Conservation (phyloP, 768 basidiomycete genomes). For the Collybiopsis confluens region DNA sequence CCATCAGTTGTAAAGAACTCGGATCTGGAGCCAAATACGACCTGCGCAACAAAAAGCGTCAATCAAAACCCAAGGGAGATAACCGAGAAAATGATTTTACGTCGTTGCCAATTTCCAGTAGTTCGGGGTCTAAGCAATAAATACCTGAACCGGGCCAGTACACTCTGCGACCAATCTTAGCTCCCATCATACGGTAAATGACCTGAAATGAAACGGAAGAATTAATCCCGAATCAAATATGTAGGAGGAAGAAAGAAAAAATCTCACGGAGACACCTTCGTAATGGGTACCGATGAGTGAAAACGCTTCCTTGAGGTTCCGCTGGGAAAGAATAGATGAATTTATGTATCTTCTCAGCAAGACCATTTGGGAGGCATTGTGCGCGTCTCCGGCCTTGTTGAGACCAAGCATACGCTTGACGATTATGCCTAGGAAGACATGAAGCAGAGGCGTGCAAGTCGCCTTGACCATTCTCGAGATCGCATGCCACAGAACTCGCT, state of each 20-base stretch:
- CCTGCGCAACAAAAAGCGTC: neutral
- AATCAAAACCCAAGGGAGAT: too few species aligned
- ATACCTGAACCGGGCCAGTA: slow-evolving; percentile 48
- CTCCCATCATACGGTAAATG: slow-evolving; percentile 44
- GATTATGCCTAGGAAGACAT: slow-evolving; percentile 32
- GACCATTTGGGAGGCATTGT: slow-evolving; percentile 25
- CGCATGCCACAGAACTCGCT: slow-evolving; percentile 35
- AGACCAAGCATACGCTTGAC: slow-evolving; percentile 39
- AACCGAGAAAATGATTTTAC: slow-evolving; percentile 9
- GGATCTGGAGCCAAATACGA: slow-evolving; percentile 44
- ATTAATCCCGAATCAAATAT: neutral
- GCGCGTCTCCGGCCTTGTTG: slow-evolving; percentile 23
- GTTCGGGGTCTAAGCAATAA: slow-evolving; percentile 42
- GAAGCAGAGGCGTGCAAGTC: slow-evolving; percentile 32
- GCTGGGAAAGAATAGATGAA: slow-evolving; percentile 30
- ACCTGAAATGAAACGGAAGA: slow-evolving; percentile 23
- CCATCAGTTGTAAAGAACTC: slow-evolving; percentile 41
- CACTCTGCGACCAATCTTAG: slow-evolving; percentile 41
- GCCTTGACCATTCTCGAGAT: slow-evolving; percentile 35
- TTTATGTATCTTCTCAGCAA: slow-evolving; percentile 36
- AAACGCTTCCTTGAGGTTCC: slow-evolving; percentile 31
- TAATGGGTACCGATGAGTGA: slow-evolving; percentile 43
- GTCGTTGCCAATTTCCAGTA: slow-evolving; percentile 44
- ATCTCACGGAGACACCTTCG: slow-evolving; percentile 37
- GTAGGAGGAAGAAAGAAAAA: neutral